These are phyloP conservation scores for Eimeria tenella DNA, from an alignment of 169 alveolate species.

Conservation along the genomic window DNA sequence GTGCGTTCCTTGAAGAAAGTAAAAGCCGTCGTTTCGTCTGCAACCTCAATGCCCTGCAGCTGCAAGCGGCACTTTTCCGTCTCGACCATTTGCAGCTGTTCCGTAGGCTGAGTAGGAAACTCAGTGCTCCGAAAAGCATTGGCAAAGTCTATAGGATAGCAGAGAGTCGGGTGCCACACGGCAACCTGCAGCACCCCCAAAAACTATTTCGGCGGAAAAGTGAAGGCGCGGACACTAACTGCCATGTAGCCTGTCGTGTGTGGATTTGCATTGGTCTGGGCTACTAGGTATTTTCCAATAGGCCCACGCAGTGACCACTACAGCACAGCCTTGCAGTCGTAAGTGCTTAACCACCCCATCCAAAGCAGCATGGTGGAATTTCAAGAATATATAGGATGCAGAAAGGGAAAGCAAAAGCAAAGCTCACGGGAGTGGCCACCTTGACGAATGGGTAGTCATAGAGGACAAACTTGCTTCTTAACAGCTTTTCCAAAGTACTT, in stretches of 20 bases:
- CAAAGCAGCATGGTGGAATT: no score
- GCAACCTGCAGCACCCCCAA: slow-evolving; percentile 49
- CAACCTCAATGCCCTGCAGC: slow-evolving; percentile 34
- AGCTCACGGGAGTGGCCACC: slow-evolving; percentile 74
- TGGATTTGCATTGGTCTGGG: no score
- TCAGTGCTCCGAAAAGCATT: not conserved
- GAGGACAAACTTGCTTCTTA: slow-evolving; percentile 59
- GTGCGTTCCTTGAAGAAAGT: slow-evolving; percentile 1
- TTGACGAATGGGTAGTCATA: slow-evolving; percentile 72
- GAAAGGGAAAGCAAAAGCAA: not conserved
- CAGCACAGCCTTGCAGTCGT: no score
- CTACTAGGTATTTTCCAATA: no score
- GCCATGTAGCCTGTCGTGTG: no score
- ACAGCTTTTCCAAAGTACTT: slow-evolving; percentile 21
- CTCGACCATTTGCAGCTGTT: slow-evolving; percentile 59
- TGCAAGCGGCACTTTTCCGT: slow-evolving; percentile 62
- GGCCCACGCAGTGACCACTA: no score
- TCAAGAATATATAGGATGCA: not conserved
- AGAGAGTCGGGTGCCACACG: slow-evolving; percentile 69
- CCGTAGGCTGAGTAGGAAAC: slow-evolving; percentile 19
- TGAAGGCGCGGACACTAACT: no score
- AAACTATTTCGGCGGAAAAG: no score
- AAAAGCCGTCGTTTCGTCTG: slow-evolving; percentile 34
- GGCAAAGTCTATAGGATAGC: slow-evolving; percentile 12
- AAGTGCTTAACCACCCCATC: no score